A percentile compares a stretch with the other conserved stretches of the same genome.
Conservation (phyloP, 331 rosid genomes). For the Erythrophleum ivorense region DNA sequence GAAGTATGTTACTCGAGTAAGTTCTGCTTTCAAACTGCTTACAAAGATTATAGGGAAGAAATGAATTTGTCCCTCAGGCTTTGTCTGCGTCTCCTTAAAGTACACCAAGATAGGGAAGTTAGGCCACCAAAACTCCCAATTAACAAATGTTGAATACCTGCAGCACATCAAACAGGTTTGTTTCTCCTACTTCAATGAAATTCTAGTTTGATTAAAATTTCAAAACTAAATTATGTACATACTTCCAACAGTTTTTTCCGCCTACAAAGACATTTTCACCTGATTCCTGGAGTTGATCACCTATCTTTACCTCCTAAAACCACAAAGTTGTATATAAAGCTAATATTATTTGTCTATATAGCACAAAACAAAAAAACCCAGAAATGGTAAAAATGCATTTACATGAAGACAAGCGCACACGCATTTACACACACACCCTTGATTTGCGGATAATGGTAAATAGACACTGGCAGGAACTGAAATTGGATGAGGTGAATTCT, state of each 20-base stretch:
- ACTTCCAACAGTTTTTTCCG: slow-evolving; percentile 97
- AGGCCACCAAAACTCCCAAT: slow-evolving; percentile 99
- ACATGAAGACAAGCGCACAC: slow-evolving; percentile 24
- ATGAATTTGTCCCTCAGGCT: slow-evolving; percentile 95
- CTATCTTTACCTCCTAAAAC: slow-evolving; percentile 85
- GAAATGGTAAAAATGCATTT: slow-evolving; percentile 21
- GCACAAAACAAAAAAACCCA: background rate
- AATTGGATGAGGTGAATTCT: background rate
- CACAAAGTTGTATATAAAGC: slow-evolving; percentile 26
- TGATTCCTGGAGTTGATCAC: slow-evolving; percentile 83
- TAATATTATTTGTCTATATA: slow-evolving; percentile 14
- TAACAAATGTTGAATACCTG: slow-evolving; percentile 88
- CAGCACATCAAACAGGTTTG: slow-evolving; percentile 38
- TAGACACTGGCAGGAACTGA: background rate
- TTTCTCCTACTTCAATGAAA: slow-evolving; percentile 21
- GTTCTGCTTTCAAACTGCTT: slow-evolving; percentile 45
- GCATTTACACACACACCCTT: background rate
- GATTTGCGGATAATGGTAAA: background rate
- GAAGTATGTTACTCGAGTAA: slow-evolving; percentile 9
- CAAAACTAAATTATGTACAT: slow-evolving; percentile 39
- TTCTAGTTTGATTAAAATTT: slow-evolving; percentile 2
- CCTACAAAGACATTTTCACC: slow-evolving; percentile 97
- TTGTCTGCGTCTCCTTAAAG: slow-evolving; percentile 92
- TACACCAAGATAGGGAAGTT: slow-evolving; percentile 90
- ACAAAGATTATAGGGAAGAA: slow-evolving; percentile 94